Conservation (phyloP, 495 filamentous ascomycete genomes). For the Lophiostoma macrostomum region DNA sequence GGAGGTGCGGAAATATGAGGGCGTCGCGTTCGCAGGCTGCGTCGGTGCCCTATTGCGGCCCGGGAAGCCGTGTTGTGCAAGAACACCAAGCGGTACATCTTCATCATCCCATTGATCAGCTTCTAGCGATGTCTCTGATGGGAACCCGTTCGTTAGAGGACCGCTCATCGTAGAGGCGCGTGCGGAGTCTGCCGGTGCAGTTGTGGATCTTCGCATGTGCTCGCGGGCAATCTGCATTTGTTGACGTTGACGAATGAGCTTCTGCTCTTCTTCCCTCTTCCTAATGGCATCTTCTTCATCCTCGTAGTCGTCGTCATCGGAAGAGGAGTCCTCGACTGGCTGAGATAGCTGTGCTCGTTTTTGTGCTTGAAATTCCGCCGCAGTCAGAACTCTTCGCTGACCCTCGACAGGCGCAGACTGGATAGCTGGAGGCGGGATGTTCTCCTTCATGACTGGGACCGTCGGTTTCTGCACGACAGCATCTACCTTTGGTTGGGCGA, state of each 20-base stretch:
- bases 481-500: constrained; percentile 2
- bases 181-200: constrained; percentile 10
- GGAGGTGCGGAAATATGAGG: constrained; percentile 60
- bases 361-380: constrained; percentile 19
- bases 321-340: constrained; percentile 26
- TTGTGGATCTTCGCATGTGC: constrained; percentile 67
- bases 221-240: constrained; percentile 85
- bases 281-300: constrained; percentile 54
- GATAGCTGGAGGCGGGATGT: constrained; percentile 1
- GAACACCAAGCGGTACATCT: constrained; percentile 70
- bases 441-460: constrained; percentile 4
- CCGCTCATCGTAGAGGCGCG: constrained; percentile 17
- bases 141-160: constrained; percentile 11
- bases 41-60: constrained; percentile 76
- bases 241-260: constrained; percentile 67
- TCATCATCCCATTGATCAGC: constrained; percentile 47
- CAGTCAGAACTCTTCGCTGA: constrained; percentile 13
- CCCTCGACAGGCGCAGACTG: background rate
- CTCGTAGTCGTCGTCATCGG: constrained; percentile 45
- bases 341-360: constrained; percentile 10
- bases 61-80: constrained; percentile 91
- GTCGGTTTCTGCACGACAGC: background rate
- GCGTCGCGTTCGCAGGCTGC: constrained; percentile 61
- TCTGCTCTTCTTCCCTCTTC: constrained; percentile 59
- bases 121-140: constrained; percentile 34